Evolutionary conservation across 768 basidiomycete genomes (phyloP), one percentile per base, ranked within the genome.

Genomic region (Leccinum boreale): DNA sequence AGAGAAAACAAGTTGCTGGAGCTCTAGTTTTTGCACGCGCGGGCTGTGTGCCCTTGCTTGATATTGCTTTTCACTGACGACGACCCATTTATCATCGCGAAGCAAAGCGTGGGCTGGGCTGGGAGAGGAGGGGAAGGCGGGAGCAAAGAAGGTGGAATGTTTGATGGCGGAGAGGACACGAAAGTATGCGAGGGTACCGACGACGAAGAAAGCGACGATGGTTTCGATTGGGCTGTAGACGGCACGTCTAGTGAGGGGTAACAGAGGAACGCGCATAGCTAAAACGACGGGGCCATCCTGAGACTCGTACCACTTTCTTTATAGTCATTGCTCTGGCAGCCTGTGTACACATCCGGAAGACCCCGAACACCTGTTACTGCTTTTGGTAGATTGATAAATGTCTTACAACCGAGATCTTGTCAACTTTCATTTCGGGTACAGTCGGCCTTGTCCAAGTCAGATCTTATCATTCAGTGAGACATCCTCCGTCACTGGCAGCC

Each of bases 131-230:
- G 81, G 78, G 5, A 79, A 61, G 17, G 78, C 67, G 1, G 87
- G 78, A 2, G 85, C 84, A 55, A 94, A 82, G 73, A 94, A 88
- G 23, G 90, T 80, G 0, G 90, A 92, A 67, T 94, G 86, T 66
- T 94, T 94, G 69, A 98, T 90, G 52, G 90, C 90, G 56, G 84
- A 84, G 58, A 99, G 83, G 62, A 97, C 81, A 67, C 96, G 94
- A 72, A 98, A 97, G 74, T 98, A 98, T 48, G 92, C 90, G 52
- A 98, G 82, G 0, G 97, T 98, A 19, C 90, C 89, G 57, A 95
- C 72, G 67, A 94, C 84, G 72, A 87, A 91, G 78, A 92, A 89
- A 70, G 86, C 84, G 56, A 97, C 94, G 62, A 97, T 93, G 3
- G 90, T 89, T 67, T 98, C 95, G 61, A 92, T 90, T 50, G 90